Evolutionary conservation across 2,329 filamentous ascomycete species (phyloP), one percentile per base, ranked within the genome.

Genomic region (Talaromyces marneffei): DNA sequence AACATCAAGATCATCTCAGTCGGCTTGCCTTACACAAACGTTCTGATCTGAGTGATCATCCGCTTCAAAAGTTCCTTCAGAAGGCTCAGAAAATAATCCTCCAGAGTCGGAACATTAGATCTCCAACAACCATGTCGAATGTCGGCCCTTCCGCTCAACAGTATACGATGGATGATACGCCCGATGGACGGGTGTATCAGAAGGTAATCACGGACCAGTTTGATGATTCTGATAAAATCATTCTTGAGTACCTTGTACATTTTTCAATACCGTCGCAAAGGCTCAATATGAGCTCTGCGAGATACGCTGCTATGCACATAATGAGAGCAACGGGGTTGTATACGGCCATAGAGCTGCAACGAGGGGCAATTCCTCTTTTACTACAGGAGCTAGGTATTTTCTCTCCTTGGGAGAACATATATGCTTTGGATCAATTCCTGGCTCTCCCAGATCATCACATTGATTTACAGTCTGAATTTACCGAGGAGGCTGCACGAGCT

Each of bases 301-400:
- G 76, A 61, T 77, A 83, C 37, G 72, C 84, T 23, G 82, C 80
- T 23, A 79, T 83, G 16, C 72, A 83, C 59, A 78, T 88, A 16
- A 73, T 87, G 61, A 79, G 81, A 50, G 80, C 82, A 2, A 82
- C 80, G 0, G 83, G 80, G 3, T 78, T 84, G 71, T 88, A 88
- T 69, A 74, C 75, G 29, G 72, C 71, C 27, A 67, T 79, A 37
- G 70, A 69, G 14, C 66, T 80, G 18, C 71, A 70, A 44, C 62
- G 71, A 14, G 64, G 66, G 7, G 76, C 79, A 35, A 78, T 79
- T 37, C 74, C 74, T 54, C 65, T 84, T 16, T 81, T 87, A 57
- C 68, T 88, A 29, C 84, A 87, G 66, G 85, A 88, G 66, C 73
- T 87, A 23, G 85, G 85, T 1, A 82, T 84, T 0, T 71, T 86